These are phyloP conservation scores for Curvularia hawaiiensis DNA, from an alignment of 2,329 filamentous ascomycete genomes.

Conservation along the genomic window DNA sequence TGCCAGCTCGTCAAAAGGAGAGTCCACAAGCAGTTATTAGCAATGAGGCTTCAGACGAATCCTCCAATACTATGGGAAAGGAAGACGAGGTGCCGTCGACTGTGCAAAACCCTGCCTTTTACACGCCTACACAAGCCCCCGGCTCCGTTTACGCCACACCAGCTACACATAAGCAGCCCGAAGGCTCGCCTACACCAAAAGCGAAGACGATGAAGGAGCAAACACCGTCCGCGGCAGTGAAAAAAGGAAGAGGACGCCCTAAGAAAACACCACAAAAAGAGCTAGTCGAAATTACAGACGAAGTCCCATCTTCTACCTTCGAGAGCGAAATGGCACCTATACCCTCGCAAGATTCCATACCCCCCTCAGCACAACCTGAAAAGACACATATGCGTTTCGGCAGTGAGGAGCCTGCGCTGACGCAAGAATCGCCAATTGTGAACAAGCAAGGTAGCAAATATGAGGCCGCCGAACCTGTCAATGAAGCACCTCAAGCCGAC, in stretches of 20 bases:
- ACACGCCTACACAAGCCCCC: slow-evolving; percentile 29
- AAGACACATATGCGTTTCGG: slow-evolving; percentile 42
- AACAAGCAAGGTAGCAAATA: slow-evolving; percentile 24
- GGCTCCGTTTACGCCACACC: slow-evolving; percentile 34
- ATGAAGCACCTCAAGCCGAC: slow-evolving; percentile 13
- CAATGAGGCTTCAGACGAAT: slow-evolving; percentile 19
- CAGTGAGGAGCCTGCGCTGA: slow-evolving; percentile 39
- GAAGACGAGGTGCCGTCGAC: slow-evolving; percentile 20
- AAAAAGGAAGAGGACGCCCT: slow-evolving; percentile 24
- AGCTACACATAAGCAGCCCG: slow-evolving; percentile 25
- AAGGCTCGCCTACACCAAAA: slow-evolving; percentile 35
- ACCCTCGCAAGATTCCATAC: slow-evolving; percentile 22
- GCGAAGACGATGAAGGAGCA: slow-evolving; percentile 14
- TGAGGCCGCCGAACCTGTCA: slow-evolving; percentile 15
- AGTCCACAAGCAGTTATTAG: slow-evolving; percentile 32
- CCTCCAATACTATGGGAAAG: slow-evolving; percentile 12
- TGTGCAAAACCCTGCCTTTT: slow-evolving; percentile 24
- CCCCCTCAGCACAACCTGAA: slow-evolving; percentile 18
- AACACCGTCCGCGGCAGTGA: slow-evolving; percentile 23
- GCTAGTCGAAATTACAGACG: slow-evolving; percentile 20
- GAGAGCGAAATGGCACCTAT: slow-evolving; percentile 31
- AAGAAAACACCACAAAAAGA: slow-evolving; percentile 19
- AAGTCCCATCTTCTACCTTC: slow-evolving; percentile 37
- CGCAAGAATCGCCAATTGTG: slow-evolving; percentile 5
- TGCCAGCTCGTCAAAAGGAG: slow-evolving; percentile 26